Percentiles rank a stretch among this genome's conserved stretches.
Evolutionary conservation across 129 eudicot genomes (phyloP).

Genomic region (Pulicaria dysenterica): DNA sequence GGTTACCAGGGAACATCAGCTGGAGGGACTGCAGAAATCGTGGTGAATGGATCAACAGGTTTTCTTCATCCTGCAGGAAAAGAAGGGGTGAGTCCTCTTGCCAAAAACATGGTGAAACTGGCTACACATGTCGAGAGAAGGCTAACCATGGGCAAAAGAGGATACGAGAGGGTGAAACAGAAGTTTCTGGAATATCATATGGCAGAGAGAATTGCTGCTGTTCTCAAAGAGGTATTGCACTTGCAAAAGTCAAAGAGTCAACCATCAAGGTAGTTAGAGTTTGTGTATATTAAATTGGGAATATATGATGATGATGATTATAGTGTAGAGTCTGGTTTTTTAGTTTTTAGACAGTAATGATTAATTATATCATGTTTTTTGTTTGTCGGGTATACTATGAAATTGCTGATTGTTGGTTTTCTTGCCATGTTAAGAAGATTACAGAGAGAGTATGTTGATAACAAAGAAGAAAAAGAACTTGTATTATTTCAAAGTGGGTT

Average conservation of each 20-base stretch:
- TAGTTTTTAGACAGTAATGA: no score
- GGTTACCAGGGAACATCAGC: constrained; percentile 82
- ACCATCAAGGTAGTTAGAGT: neutral
- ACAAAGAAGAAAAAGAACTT: no score
- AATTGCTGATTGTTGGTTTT: neutral
- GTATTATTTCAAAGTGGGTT: no score
- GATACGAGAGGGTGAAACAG: constrained; percentile 78
- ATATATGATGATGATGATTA: constrained; percentile 7
- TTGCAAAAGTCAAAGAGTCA: constrained; percentile 50
- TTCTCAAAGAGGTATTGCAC: constrained; percentile 66
- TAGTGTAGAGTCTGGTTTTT: neutral
- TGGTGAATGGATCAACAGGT: constrained; percentile 83
- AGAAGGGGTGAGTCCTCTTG: constrained; percentile 82
- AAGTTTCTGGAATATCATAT: constrained; percentile 77
- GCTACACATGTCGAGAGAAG: constrained; percentile 76
- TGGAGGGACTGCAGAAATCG: constrained; percentile 90
- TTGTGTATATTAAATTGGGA: constrained; percentile 13
- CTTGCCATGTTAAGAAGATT: no score
- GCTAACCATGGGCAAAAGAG: constrained; percentile 77
- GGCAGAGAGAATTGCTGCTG: constrained; percentile 70
- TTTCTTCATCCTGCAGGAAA: constrained; percentile 80
- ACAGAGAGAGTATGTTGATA: no score
- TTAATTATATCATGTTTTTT: neutral
- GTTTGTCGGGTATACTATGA: constrained; percentile 8
- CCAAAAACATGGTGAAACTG: constrained; percentile 69